Conservation (phyloP, 1,284 basidiomycete species). For the Heimioporus punctisporus region DNA sequence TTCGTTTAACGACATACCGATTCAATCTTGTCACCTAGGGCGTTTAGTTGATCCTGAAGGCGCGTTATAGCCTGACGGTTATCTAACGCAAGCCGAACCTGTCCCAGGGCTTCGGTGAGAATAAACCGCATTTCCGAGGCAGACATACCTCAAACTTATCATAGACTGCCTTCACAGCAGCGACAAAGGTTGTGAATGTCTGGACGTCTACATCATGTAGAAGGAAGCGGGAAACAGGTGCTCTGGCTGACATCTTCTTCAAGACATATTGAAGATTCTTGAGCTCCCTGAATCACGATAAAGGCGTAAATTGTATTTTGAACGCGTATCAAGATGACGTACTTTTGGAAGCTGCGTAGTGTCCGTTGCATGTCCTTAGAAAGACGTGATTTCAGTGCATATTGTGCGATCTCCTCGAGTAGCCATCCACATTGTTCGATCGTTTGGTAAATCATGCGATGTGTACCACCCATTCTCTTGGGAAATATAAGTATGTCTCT, state of each 20-base stretch:
- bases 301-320: not conserved
- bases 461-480: constrained; percentile 15
- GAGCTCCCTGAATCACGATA: constrained; percentile 11
- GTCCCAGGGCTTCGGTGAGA: not conserved
- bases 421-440: constrained; percentile 18
- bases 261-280: constrained; percentile 9
- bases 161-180: constrained; percentile 11
- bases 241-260: constrained; percentile 7
- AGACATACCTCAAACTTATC: constrained; percentile 13
- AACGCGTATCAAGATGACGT: not conserved
- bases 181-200: constrained; percentile 5
- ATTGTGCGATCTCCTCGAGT: constrained; percentile 12
- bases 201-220: constrained; percentile 14
- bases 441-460: constrained; percentile 16
- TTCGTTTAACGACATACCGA: constrained; percentile 1
- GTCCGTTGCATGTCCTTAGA: not conserved
- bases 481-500: not conserved
- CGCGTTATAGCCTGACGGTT: constrained; percentile 7
- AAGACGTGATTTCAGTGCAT: not conserved
- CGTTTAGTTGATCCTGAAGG: constrained; percentile 10
- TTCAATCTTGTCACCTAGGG: not conserved
- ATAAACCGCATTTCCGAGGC: not conserved
- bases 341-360: constrained; percentile 7
- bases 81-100: constrained; percentile 9
- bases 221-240: constrained; percentile 7